phyloP scores from a whole-genome alignment of 2,329 filamentous ascomycete genomes.

The Trichoderma lentiforme region DNA sequence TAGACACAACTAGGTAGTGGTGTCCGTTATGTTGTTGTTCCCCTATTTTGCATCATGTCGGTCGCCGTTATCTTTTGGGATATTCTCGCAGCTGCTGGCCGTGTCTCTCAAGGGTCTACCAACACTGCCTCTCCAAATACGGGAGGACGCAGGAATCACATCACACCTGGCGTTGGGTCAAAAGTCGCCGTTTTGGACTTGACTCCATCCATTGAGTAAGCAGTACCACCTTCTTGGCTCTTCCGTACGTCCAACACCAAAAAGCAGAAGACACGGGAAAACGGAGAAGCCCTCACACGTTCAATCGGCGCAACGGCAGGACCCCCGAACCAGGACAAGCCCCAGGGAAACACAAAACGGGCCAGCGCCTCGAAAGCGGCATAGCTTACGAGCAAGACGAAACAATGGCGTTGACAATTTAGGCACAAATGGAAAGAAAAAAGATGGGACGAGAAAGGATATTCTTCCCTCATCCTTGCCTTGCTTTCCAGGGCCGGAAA shows the following conservation, averaged over 20 bases:
- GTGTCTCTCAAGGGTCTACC: neutral
- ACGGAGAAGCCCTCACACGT: neutral
- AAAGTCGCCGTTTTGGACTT: neutral
- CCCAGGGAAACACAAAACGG: neutral
- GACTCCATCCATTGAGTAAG: neutral
- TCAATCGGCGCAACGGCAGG: neutral
- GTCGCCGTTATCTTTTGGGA: neutral
- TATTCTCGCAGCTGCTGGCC: neutral
- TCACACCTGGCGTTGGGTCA: neutral
- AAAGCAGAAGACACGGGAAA: neutral
- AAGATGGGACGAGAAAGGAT: neutral
- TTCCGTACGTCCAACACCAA: neutral
- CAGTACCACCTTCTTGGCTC: neutral
- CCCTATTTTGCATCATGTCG: neutral
- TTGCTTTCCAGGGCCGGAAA: neutral
- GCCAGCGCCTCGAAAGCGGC: neutral
- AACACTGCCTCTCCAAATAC: neutral
- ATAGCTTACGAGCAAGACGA: neutral
- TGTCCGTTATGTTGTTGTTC: neutral
- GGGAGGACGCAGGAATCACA: neutral
- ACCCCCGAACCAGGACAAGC: neutral
- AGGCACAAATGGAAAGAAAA: neutral
- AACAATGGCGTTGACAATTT: constrained; percentile 5
- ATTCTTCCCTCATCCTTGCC: constrained; percentile 1
- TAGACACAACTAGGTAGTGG: neutral